Evolutionary conservation across 371 early-diverging fungal species (phyloP), one percentile per base, ranked within the genome.

Genomic region (Fennellomyces sp.): DNA sequence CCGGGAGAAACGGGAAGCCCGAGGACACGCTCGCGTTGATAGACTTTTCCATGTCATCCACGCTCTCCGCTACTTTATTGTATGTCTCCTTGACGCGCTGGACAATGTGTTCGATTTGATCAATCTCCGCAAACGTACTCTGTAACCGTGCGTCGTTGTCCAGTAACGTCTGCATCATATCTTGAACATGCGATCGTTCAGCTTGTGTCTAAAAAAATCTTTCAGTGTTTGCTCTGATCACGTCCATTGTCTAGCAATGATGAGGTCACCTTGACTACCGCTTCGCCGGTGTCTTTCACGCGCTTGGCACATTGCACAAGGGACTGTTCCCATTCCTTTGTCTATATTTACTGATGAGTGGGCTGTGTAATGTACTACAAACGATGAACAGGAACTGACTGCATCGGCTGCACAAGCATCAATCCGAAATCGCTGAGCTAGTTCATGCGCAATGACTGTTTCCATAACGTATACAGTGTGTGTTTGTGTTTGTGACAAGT

Each of bases 41-140:
- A 2, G 72, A 56, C 50, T 56, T 73, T 51, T 79, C 80, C 59
- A 79, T 72, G 27, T 48, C 58, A 27, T 73, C 74, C 15, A 78
- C 65, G 25, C 72, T 75, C 28, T 60, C 62, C 1, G 74, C 69
- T 50, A 78, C 74, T 35, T 66, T 42, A 45, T 69, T 71, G 26
- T 71, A 73, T 3, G 75, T 78, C 12, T 65, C 60, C 35, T 71
- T 75, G 17, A 78, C 72, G 26, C 29, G 42, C 13, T 70, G 38
- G 11, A 78, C 63, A 30, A 75, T 48, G 10, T 19, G 70, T 52
- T 78, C 78, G n/a, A 78, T 13, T 25, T 63, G 68, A 65, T 78
- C 78, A 58, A 78, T 78, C 45, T 64, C 63, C 17, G 64, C 61
- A 64, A 78, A 78, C 1, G 70, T 56, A 4, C 29, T 15, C 33